Conservation (phyloP, 371 early-diverging fungal genomes). For the Mortierella sp. region DNA sequence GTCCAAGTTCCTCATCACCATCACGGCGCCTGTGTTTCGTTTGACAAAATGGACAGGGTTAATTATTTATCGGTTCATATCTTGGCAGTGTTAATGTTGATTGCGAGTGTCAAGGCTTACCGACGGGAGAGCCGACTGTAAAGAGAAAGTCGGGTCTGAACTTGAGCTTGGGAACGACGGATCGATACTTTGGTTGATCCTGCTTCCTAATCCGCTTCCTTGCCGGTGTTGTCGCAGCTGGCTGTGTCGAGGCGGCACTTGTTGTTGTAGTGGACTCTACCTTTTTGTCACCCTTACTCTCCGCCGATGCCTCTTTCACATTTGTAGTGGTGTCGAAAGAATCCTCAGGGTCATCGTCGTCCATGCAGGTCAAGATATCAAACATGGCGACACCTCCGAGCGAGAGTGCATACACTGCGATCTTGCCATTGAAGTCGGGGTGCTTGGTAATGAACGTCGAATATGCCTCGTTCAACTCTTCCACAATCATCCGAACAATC, state of each 20-base stretch:
- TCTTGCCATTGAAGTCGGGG: slow-evolving; percentile 71
- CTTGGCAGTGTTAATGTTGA: not conserved
- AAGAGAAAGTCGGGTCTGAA: slow-evolving; percentile 65
- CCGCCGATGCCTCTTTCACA: too few species aligned
- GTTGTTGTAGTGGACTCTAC: not conserved
- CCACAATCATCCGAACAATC: slow-evolving; percentile 68
- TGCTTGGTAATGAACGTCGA: slow-evolving; percentile 59
- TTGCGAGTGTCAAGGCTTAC: slow-evolving; percentile 25
- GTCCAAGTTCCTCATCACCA: slow-evolving; percentile 72
- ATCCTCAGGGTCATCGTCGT: slow-evolving; percentile 47
- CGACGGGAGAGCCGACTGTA: slow-evolving; percentile 70
- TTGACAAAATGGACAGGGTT: not conserved
- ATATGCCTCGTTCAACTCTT: slow-evolving; percentile 68
- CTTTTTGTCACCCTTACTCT: not conserved
- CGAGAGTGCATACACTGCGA: slow-evolving; percentile 72
- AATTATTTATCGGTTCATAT: not conserved
- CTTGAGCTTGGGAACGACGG: slow-evolving; percentile 43
- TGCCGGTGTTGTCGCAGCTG: not conserved
- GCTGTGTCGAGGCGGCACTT: not conserved
- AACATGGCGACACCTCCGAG: slow-evolving; percentile 78
- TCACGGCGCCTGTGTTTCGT: slow-evolving; percentile 59
- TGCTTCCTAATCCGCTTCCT: slow-evolving; percentile 30
- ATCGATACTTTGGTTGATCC: slow-evolving; percentile 36
- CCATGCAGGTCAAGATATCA: slow-evolving; percentile 67
- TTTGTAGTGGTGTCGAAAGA: not conserved